phyloP scores from a whole-genome alignment of 2,329 filamentous ascomycete genomes.

The Cryphonectria naterciae region DNA sequence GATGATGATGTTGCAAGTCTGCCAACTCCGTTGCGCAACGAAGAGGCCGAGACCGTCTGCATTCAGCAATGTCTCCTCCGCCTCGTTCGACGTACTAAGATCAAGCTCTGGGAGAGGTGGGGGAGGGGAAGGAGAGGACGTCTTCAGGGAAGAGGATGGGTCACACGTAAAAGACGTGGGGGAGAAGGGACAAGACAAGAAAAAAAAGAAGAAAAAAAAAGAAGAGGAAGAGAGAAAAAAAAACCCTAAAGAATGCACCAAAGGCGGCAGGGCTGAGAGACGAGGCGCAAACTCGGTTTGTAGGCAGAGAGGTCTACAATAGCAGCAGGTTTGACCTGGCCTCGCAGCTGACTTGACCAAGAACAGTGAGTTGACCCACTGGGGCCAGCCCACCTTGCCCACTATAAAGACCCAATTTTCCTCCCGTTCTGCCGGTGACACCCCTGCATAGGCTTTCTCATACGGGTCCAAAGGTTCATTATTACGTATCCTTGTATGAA shows the following conservation, averaged over 20 bases:
- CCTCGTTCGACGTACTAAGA: conserved; percentile 15
- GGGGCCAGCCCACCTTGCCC: not conserved
- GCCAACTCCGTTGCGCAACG: conserved; percentile 27
- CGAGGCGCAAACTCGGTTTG: conserved; percentile 10
- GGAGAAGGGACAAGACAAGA: not conserved
- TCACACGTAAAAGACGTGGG: not conserved
- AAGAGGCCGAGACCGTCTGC: conserved; percentile 27
- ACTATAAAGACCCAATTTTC: not conserved
- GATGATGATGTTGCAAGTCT: conserved; percentile 9
- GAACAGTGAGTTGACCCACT: not conserved
- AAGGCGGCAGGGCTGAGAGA: conserved; percentile 1
- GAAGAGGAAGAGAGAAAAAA: not conserved
- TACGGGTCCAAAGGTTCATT: not conserved
- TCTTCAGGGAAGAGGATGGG: not conserved
- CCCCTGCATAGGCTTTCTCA: not conserved
- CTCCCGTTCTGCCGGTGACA: not conserved
- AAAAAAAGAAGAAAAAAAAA: not conserved
- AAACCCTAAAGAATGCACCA: not conserved
- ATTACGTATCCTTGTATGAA: not conserved
- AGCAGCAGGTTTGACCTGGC: not conserved
- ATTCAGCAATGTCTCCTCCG: conserved; percentile 25
- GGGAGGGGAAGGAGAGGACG: not conserved
- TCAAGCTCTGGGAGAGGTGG: not conserved
- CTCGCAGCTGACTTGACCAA: conserved; percentile 3
- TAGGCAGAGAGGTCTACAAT: not conserved